phyloP scores from a whole-genome alignment of 768 basidiomycete genomes.

The Fibroporia radiculosa region DNA sequence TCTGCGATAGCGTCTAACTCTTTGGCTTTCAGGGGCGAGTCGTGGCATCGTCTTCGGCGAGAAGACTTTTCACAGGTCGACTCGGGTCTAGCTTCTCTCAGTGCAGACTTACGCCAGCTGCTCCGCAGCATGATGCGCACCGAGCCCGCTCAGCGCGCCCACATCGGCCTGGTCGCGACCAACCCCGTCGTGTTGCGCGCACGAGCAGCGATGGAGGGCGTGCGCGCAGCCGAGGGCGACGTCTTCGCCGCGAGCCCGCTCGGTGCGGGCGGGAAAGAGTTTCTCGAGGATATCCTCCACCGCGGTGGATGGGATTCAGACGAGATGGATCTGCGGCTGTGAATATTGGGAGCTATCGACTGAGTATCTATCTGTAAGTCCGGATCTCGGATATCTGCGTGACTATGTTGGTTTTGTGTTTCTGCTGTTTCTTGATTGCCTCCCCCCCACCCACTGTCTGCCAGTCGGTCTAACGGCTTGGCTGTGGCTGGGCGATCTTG shows the following conservation, averaged over 20 bases:
- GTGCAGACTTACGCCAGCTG: conserved; percentile 57
- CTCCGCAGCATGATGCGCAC: conserved; percentile 75
- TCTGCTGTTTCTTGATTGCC: background rate
- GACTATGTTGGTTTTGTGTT: background rate
- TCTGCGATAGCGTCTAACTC: conserved; percentile 1
- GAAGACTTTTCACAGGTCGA: conserved; percentile 89
- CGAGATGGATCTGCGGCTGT: conserved; percentile 5
- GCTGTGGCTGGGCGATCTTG: too few species aligned
- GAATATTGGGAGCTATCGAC: background rate
- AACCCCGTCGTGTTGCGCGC: conserved; percentile 62
- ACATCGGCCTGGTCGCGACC: conserved; percentile 44
- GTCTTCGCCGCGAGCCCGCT: conserved; percentile 57
- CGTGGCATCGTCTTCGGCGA: conserved; percentile 88
- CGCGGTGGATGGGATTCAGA: conserved; percentile 4
- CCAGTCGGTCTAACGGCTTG: background rate
- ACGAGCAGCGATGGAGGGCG: conserved; percentile 53
- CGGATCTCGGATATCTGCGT: background rate
- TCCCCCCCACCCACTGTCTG: background rate
- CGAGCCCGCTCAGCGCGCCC: conserved; percentile 52
- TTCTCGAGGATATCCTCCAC: conserved; percentile 55
- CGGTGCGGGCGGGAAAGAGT: conserved; percentile 50
- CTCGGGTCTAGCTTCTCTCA: conserved; percentile 37
- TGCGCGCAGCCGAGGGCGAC: conserved; percentile 30
- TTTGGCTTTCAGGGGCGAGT: conserved; percentile 58
- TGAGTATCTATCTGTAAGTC: background rate